phyloP scores from a whole-genome alignment of 2,329 filamentous ascomycete genomes.

The Cytospora chrysosperma region DNA sequence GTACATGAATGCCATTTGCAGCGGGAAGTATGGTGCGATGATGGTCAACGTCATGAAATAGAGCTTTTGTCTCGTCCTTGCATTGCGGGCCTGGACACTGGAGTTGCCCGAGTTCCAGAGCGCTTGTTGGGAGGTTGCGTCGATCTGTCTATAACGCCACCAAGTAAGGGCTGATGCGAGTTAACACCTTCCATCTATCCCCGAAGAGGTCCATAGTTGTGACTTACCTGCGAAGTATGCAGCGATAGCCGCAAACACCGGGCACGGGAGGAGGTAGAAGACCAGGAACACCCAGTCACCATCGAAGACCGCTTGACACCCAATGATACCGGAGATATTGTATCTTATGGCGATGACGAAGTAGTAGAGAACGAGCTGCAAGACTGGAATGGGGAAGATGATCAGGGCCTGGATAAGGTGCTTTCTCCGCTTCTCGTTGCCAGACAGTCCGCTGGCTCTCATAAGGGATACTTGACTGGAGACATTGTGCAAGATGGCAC shows the following conservation, averaged over 20 bases:
- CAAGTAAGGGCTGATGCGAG: slow-evolving; percentile 15
- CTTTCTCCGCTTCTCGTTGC: slow-evolving; percentile 42
- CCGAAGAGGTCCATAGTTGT: background rate
- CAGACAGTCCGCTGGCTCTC: slow-evolving; percentile 40
- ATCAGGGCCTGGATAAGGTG: slow-evolving; percentile 50
- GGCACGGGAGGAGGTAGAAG: slow-evolving; percentile 48
- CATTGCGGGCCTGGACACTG: slow-evolving; percentile 41
- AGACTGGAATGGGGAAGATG: slow-evolving; percentile 53
- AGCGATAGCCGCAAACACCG: slow-evolving; percentile 43
- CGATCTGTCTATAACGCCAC: slow-evolving; percentile 46
- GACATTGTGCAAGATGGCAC: slow-evolving; percentile 56
- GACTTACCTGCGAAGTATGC: slow-evolving; percentile 50
- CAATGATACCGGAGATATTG: slow-evolving; percentile 47
- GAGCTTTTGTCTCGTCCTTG: slow-evolving; percentile 50
- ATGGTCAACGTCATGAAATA: slow-evolving; percentile 56
- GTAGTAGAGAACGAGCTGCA: slow-evolving; percentile 50
- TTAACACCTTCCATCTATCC: background rate
- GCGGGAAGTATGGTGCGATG: slow-evolving; percentile 50
- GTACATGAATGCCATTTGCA: slow-evolving; percentile 42
- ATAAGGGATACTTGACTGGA: slow-evolving; percentile 48
- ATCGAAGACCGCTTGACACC: slow-evolving; percentile 47
- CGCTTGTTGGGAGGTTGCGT: slow-evolving; percentile 40
- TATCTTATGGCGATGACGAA: slow-evolving; percentile 50
- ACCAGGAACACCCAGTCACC: slow-evolving; percentile 48
- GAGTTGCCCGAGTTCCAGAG: slow-evolving; percentile 39